Evolutionary conservation across 257 asterid genomes (phyloP).

Genomic region (Rubia yunnanensis): DNA sequence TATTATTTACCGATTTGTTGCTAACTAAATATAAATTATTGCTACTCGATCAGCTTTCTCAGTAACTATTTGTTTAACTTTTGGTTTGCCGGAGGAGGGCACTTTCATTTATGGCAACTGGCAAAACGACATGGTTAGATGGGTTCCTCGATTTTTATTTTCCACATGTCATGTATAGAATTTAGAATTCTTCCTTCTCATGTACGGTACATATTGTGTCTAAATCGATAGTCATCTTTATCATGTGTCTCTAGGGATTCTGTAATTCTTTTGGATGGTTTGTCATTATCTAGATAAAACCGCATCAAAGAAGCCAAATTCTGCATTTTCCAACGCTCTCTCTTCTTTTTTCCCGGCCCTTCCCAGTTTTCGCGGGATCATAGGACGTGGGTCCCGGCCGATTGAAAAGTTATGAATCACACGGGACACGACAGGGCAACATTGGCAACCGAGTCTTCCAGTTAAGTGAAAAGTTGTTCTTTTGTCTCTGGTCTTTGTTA

Average conservation of each 20-base stretch:
- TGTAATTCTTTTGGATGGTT: not conserved
- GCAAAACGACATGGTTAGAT: not conserved
- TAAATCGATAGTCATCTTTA: not conserved
- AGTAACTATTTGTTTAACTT: not conserved
- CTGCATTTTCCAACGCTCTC: no score
- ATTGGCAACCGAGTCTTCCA: not conserved
- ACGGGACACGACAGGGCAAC: not conserved
- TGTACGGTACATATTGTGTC: not conserved
- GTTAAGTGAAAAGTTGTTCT: not conserved
- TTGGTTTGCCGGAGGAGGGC: not conserved
- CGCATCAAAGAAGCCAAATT: not conserved
- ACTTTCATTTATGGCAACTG: not conserved
- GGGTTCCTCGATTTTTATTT: not conserved
- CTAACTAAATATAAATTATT: not conserved
- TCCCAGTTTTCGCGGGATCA: not conserved
- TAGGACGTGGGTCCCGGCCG: not conserved
- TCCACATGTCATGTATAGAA: not conserved
- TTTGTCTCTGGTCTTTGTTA: not conserved
- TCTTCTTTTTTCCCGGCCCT: not conserved
- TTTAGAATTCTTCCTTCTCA: not conserved
- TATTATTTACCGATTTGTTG: not conserved
- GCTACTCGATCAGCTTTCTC: not conserved
- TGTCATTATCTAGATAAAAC: no score
- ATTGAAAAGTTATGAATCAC: not conserved
- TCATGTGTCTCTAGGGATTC: not conserved